Conservation (phyloP, 305 asterid genomes). For the Solanum hybrid region DNA sequence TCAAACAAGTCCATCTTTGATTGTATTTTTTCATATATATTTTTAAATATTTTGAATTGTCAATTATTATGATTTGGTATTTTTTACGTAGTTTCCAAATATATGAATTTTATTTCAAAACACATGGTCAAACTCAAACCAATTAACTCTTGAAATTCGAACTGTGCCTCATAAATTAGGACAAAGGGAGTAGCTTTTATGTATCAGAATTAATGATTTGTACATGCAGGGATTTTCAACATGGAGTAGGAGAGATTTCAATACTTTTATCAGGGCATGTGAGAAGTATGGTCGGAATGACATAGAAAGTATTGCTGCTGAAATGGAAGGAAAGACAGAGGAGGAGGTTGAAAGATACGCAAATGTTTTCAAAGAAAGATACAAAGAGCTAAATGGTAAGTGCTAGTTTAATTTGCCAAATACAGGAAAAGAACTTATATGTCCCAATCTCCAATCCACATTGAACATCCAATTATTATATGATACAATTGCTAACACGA, state of each 20-base stretch:
- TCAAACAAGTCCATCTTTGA: neutral
- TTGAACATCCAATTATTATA: neutral
- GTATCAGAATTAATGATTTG: slow-evolving; percentile 7
- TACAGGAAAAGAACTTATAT: neutral
- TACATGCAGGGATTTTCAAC: slow-evolving; percentile 75
- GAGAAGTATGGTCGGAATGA: slow-evolving; percentile 94
- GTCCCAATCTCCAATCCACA: neutral
- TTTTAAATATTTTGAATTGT: neutral
- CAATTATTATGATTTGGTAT: neutral
- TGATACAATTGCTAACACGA: neutral
- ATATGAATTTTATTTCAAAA: neutral
- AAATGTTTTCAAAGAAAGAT: slow-evolving; percentile 82
- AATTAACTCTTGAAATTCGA: neutral
- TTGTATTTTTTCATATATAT: neutral
- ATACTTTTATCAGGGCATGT: slow-evolving; percentile 90
- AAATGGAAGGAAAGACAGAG: slow-evolving; percentile 95
- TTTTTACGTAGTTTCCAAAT: neutral
- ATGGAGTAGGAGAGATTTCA: slow-evolving; percentile 99
- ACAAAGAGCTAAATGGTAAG: slow-evolving; percentile 85
- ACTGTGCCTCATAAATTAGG: neutral
- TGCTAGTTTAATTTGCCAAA: neutral
- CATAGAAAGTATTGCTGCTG: slow-evolving; percentile 71
- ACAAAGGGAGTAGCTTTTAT: neutral
- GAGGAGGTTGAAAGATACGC: slow-evolving; percentile 97
- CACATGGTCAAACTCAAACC: neutral